These are phyloP conservation scores for Schizosaccharomyces lindneri DNA, from an alignment of 805 yeast genomes.

Conservation along the genomic window DNA sequence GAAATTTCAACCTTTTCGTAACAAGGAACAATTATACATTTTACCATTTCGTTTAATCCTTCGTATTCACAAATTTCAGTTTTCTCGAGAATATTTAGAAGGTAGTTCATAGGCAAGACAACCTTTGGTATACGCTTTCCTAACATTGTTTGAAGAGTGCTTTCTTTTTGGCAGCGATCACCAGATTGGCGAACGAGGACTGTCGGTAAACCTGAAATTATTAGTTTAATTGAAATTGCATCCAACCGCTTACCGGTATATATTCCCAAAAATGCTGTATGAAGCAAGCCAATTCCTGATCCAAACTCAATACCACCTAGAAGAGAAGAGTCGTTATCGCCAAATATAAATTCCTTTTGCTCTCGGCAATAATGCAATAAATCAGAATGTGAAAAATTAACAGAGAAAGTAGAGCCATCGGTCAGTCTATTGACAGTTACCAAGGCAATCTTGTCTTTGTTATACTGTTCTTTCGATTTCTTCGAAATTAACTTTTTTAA, in stretches of 20 bases:
- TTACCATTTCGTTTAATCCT: neutral
- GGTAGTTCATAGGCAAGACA: neutral
- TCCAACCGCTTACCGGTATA: constrained; percentile 16
- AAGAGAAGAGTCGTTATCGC: constrained; percentile 33
- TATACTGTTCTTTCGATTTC: neutral
- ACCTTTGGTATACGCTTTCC: neutral
- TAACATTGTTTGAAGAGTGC: neutral
- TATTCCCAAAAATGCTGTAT: constrained; percentile 56
- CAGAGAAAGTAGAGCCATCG: constrained; percentile 41
- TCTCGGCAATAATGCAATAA: constrained; percentile 51
- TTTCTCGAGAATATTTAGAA: neutral
- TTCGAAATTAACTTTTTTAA: neutral
- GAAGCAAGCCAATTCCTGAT: constrained; percentile 66
- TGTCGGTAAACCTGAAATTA: neutral
- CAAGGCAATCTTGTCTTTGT: constrained; percentile 17
- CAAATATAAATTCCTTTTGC: constrained; percentile 32
- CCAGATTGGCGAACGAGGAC: neutral
- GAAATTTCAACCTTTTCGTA: neutral
- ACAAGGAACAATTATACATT: neutral
- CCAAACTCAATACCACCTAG: constrained; percentile 63
- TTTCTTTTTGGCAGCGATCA: neutral
- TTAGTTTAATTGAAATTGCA: neutral
- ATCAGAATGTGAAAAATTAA: constrained; percentile 37
- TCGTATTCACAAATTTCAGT: neutral
- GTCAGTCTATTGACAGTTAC: constrained; percentile 52